Evolutionary conservation across 805 yeast species (phyloP).

Genomic region (Kodamaea kaohsiungensis): DNA sequence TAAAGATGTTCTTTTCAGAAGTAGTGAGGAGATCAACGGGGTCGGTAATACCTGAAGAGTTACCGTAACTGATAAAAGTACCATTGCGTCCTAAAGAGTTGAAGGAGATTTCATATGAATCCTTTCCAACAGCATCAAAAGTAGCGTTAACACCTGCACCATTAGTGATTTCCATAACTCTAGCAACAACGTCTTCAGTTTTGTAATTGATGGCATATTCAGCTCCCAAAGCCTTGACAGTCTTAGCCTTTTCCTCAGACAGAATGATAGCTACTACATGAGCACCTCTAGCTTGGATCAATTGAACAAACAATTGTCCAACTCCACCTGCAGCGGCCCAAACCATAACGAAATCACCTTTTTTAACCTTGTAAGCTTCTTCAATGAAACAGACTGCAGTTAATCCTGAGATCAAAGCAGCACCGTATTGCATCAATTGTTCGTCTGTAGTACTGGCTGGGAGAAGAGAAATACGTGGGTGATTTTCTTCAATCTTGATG

Average conservation of each 20-base stretch:
- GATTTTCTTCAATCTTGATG: constrained; percentile 46
- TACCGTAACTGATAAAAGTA: constrained; percentile 74
- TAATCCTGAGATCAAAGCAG: constrained; percentile 66
- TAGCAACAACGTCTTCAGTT: constrained; percentile 55
- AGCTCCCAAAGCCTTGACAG: constrained; percentile 76
- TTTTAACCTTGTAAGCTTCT: constrained; percentile 65
- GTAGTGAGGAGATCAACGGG: constrained; percentile 56
- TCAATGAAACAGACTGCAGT: constrained; percentile 73
- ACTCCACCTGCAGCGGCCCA: constrained; percentile 98
- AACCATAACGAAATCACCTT: constrained; percentile 70
- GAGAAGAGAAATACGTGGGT: constrained; percentile 46
- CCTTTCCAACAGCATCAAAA: constrained; percentile 79
- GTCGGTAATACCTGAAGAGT: constrained; percentile 81
- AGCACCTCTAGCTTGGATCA: constrained; percentile 65
- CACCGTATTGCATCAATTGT: constrained; percentile 56
- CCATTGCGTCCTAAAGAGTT: constrained; percentile 69
- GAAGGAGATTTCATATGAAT: constrained; percentile 66
- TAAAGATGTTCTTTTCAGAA: constrained; percentile 60
- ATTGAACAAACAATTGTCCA: constrained; percentile 70
- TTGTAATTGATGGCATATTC: constrained; percentile 60
- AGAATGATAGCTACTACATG: constrained; percentile 86
- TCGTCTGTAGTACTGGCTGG: constrained; percentile 50
- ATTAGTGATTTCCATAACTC: constrained; percentile 58
- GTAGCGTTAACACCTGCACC: constrained; percentile 70
- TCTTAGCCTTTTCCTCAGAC: constrained; percentile 63